Conservation (phyloP, 371 early-diverging fungal genomes). For the Phascolomyces articulosus region DNA sequence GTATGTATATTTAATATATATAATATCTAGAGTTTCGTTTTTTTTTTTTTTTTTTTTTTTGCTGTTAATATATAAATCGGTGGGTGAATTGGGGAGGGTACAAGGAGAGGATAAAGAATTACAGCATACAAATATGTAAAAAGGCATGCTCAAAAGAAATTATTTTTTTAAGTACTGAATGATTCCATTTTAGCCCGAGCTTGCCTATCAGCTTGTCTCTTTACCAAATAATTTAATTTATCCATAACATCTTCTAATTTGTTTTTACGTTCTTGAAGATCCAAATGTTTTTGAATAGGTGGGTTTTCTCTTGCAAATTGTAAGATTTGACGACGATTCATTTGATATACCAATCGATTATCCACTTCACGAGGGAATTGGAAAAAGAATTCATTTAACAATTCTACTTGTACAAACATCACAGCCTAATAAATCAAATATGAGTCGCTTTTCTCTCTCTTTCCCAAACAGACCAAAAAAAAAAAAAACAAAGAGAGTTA, state of each 20-base stretch:
- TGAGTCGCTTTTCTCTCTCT: too few species aligned
- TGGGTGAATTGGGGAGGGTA: too few species aligned
- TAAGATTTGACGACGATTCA: slow-evolving; percentile 72
- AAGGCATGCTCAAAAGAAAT: neutral
- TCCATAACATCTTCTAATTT: slow-evolving; percentile 89
- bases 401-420: slow-evolving; percentile 95
- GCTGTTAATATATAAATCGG: too few species aligned
- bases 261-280: slow-evolving; percentile 80
- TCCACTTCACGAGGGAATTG: slow-evolving; percentile 95
- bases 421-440: slow-evolving; percentile 58
- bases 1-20: neutral
- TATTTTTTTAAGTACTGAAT: slow-evolving; percentile 1
- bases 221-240: slow-evolving; percentile 68
- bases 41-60: neutral
- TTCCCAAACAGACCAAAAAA: neutral
- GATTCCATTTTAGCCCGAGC: slow-evolving; percentile 22
- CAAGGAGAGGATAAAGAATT: neutral
- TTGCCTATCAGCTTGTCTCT: slow-evolving; percentile 64
- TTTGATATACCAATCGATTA: slow-evolving; percentile 80
- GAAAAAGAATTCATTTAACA: slow-evolving; percentile 97
- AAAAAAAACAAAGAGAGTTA: neutral
- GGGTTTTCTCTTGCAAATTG: slow-evolving; percentile 94
- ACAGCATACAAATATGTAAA: neutral
- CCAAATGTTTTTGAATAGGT: slow-evolving; percentile 79
- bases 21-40: neutral